Evolutionary conservation across 352 stramenopile species (phyloP).

Genomic region (Phytophthora sp.): DNA sequence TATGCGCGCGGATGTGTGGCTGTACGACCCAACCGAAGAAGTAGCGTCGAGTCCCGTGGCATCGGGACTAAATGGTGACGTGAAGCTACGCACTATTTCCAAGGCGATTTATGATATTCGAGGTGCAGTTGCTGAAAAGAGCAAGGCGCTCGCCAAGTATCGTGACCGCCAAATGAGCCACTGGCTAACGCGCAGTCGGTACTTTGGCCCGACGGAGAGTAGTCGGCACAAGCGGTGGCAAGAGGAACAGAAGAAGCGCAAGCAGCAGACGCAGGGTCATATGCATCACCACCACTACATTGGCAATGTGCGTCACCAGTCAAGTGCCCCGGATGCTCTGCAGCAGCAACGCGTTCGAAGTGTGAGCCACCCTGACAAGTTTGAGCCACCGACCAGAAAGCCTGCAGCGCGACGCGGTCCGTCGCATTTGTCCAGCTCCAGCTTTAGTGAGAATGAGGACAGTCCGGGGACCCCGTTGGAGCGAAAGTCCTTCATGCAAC

Average conservation of each 20-base stretch:
- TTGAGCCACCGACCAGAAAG: constrained; percentile 10
- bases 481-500: constrained; percentile 66
- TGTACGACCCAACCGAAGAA: constrained; percentile 72
- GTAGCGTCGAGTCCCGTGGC: constrained; percentile 15
- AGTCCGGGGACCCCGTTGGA: constrained; percentile 38
- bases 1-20: constrained; percentile 57
- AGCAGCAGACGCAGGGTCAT: constrained; percentile 39
- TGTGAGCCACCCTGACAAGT: constrained; percentile 44
- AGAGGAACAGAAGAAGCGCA: constrained; percentile 65
- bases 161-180: constrained; percentile 60
- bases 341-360: constrained; percentile 39
- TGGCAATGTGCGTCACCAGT: constrained; percentile 1
- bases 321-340: constrained; percentile 8
- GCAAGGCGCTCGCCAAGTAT: constrained; percentile 57
- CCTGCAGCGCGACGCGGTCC: not conserved
- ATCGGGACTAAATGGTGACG: constrained; percentile 35
- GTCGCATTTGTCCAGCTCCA: constrained; percentile 19
- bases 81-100: constrained; percentile 78
- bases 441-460: constrained; percentile 39
- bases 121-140: constrained; percentile 61
- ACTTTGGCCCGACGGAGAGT: constrained; percentile 82
- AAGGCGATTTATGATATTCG: constrained; percentile 81
- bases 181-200: constrained; percentile 69
- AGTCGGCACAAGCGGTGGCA: constrained; percentile 81
- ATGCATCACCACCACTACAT: constrained; percentile 28